phyloP scores from a whole-genome alignment of 2,329 filamentous ascomycete genomes.

The Aspergillus cejpii region DNA sequence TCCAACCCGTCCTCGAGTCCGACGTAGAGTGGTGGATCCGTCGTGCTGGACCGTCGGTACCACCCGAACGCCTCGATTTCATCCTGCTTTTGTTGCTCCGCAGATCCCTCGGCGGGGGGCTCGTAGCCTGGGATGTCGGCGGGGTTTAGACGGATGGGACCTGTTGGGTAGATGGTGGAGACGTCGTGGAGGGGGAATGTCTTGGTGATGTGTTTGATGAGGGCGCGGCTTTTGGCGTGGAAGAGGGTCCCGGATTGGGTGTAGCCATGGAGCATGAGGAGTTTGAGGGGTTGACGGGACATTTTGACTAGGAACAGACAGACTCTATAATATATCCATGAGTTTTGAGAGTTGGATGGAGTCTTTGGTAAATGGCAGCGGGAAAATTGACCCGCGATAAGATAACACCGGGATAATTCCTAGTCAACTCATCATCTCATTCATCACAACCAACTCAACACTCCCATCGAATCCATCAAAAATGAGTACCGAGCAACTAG shows the following conservation, averaged over 20 bases:
- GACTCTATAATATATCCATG: too few species aligned
- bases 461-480: neutral
- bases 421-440: too few species aligned
- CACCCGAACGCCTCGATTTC: conserved; percentile 69
- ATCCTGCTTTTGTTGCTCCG: conserved; percentile 35
- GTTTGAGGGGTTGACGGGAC: conserved; percentile 45
- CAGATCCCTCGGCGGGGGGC: conserved; percentile 33
- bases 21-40: conserved; percentile 58
- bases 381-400: neutral
- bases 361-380: neutral
- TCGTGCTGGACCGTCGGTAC: conserved; percentile 63
- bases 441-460: too few species aligned
- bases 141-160: conserved; percentile 55
- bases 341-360: too few species aligned
- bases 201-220: conserved; percentile 74
- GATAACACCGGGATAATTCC: neutral
- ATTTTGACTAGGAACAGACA: neutral
- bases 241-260: conserved; percentile 85
- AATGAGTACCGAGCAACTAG: conserved; percentile 13
- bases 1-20: conserved; percentile 63
- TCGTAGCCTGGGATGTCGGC: conserved; percentile 65
- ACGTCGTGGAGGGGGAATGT: conserved; percentile 58
- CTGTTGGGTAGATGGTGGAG: conserved; percentile 62
- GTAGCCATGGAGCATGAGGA: conserved; percentile 79
- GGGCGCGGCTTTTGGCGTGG: conserved; percentile 77